phyloP scores from a whole-genome alignment of 2,329 filamentous ascomycete genomes.

The Endothia cerciana region DNA sequence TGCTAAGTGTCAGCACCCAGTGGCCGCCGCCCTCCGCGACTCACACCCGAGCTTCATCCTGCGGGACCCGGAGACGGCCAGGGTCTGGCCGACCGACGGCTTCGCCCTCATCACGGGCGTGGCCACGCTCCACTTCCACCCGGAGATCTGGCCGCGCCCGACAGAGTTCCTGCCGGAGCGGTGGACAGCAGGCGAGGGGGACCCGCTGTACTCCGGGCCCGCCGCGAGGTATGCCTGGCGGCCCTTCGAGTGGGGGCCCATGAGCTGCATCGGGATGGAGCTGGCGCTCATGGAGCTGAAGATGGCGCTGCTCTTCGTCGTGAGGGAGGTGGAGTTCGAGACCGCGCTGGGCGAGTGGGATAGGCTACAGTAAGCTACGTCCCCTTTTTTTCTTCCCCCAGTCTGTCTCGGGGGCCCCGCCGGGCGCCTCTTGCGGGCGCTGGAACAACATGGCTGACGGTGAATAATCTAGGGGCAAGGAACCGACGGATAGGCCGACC shows the following conservation, averaged over 20 bases:
- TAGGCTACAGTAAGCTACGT: conserved; percentile 7
- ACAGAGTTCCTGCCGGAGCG: conserved; percentile 47
- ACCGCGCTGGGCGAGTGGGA: conserved; percentile 22
- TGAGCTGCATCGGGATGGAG: conserved; percentile 42
- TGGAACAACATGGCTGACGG: not conserved
- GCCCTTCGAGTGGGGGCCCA: conserved; percentile 44
- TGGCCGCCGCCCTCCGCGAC: conserved; percentile 45
- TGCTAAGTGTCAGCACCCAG: conserved; percentile 38
- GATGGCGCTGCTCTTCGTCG: conserved; percentile 31
- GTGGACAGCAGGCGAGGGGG: conserved; percentile 39
- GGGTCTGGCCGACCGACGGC: conserved; percentile 42
- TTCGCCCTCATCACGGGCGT: conserved; percentile 33
- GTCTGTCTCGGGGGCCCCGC: not conserved
- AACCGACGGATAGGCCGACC: conserved; percentile 2
- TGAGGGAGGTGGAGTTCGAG: conserved; percentile 20
- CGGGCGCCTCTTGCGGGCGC: not conserved
- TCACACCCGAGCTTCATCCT: conserved; percentile 39
- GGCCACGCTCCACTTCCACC: conserved; percentile 37
- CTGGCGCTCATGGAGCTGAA: conserved; percentile 42
- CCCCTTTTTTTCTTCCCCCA: not conserved
- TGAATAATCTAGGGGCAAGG: not conserved
- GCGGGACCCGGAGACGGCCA: conserved; percentile 38
- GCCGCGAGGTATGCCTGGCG: conserved; percentile 35
- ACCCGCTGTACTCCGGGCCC: conserved; percentile 33
- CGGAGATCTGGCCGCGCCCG: conserved; percentile 43